These are phyloP conservation scores for Neurospora sp. DNA, from an alignment of 495 filamentous ascomycete species.

Conservation along the genomic window DNA sequence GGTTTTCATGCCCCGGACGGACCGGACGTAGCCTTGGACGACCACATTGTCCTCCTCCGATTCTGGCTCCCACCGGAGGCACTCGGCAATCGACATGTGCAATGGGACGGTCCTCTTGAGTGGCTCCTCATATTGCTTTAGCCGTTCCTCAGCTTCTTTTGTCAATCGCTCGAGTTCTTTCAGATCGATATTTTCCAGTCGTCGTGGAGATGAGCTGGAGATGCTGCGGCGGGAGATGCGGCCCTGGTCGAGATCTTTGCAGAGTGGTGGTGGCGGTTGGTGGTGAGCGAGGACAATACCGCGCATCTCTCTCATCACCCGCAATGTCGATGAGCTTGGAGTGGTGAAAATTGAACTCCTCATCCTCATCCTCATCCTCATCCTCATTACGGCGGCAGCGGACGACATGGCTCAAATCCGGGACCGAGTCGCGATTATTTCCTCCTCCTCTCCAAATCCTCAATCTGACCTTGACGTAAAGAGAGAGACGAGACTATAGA, in stretches of 20 bases:
- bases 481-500: background rate
- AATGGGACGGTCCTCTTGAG: background rate
- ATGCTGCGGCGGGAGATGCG: background rate
- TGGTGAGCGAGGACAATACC: background rate
- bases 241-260: background rate
- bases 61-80: conserved; percentile 22
- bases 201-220: background rate
- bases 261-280: background rate
- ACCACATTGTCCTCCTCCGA: conserved; percentile 22
- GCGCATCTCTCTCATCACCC: background rate
- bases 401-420: background rate
- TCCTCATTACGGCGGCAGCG: background rate
- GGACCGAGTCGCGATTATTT: background rate
- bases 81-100: conserved; percentile 14
- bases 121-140: background rate
- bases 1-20: conserved; percentile 77
- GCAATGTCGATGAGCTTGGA: background rate
- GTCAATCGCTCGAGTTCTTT: background rate
- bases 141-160: background rate
- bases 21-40: conserved; percentile 72
- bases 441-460: background rate
- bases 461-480: background rate
- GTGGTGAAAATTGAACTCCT: background rate
- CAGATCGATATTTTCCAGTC: background rate
- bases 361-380: background rate